Conservation (phyloP, 1,139 yeast species). For the Kurtzmaniella quercitrusa region DNA sequence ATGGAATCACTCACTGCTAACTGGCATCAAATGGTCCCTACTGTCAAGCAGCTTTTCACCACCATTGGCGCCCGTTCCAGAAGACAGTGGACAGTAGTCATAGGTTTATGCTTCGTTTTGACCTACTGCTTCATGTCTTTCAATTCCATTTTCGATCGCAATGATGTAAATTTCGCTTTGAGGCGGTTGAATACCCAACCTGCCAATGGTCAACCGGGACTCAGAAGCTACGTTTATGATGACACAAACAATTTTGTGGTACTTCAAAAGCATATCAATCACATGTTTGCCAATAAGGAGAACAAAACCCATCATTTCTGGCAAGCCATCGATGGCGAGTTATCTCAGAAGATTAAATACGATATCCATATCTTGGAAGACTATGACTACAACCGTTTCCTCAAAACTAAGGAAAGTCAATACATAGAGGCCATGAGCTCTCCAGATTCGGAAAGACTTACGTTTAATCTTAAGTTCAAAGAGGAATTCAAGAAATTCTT, state of each 20-base stretch:
- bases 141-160: background rate
- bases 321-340: conserved; percentile 12
- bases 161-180: background rate
- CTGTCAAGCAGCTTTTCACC: background rate
- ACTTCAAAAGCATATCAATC: conserved; percentile 12
- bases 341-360: conserved; percentile 9
- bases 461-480: conserved; percentile 17
- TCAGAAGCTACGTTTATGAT: conserved; percentile 16
- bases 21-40: background rate
- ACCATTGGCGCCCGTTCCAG: background rate
- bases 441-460: conserved; percentile 12
- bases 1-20: background rate
- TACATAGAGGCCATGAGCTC: background rate
- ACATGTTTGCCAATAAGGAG: conserved; percentile 7
- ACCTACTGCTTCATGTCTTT: background rate
- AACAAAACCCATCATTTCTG: conserved; percentile 14
- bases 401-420: conserved; percentile 1
- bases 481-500: conserved; percentile 17
- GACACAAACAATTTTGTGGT: conserved; percentile 14
- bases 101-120: background rate
- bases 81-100: background rate
- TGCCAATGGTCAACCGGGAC: background rate
- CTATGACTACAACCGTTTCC: conserved; percentile 16
- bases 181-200: background rate
- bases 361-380: conserved; percentile 16